Evolutionary conservation across 2,329 filamentous ascomycete species (phyloP), one percentile per base, ranked within the genome.

Genomic region (Ascochyta lentis): DNA sequence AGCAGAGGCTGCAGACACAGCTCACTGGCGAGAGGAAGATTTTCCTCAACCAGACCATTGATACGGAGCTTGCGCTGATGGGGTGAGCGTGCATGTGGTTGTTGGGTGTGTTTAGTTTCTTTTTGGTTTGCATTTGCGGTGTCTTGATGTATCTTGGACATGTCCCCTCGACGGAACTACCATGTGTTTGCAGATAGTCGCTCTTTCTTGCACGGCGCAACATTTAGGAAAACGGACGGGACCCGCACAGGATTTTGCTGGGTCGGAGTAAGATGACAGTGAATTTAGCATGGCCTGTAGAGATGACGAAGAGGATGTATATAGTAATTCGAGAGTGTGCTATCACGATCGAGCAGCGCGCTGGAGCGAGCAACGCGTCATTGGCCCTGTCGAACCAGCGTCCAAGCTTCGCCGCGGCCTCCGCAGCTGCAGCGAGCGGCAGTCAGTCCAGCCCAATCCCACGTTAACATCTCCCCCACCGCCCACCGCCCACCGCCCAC

Each of bases 11-110:
- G 59, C 94, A 97, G 79, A 94, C 90, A 4, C 92, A 96, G 74
- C 83, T 98, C 54, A 83, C 85, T 0, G 93, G 92, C 22, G 93
- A 97, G 77, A 89, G 92, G 75, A 87, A 90, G 73, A 87, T 88
- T 15, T 98, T 96, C 79, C 86, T 98, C 80, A 94, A 97, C 78
- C 84, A 88, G 65, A 90, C 93, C 79, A 98, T 99, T 77, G 95
- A 99, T 78, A 85, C 86, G 52, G 93, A 98, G 81, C 80, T 99
- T 72, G 92, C 93, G 61, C 96, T 89, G 76, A 96, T 98, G 93
- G 47, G 60, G n/a, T 96, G 24, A 84, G 79, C 49, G 8, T 9
- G 13, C 16, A 35, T 31, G 50, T n/a, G 39, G 45, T 51, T 40
- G 43, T 59, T 59, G 58, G 33, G n/a, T 16, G 33, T 31, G 29